Base-by-base conservation (phyloP, 2,329 filamentous ascomycete species). In the Magnaporthiopsis rhizophila region DNA sequence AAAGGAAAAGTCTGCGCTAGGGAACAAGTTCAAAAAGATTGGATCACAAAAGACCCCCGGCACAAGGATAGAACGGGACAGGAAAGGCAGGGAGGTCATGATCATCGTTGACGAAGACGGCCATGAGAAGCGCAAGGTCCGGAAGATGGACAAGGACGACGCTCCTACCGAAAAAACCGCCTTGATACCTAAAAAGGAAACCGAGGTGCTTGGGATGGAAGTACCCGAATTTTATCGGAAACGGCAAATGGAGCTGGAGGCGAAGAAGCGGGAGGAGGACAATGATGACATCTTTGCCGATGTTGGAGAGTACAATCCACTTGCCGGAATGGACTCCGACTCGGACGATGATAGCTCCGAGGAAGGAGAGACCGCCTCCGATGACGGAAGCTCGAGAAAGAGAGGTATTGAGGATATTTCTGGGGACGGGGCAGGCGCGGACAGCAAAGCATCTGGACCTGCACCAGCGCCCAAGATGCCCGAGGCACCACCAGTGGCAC, bases 21-120 rank as follows among this genome's bases (percentile, higher is more conserved):
- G 86, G 0, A 77, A 81, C 15, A 84, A 80, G 62, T 90, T 90
- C 74, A 87, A 82, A 68, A 89, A 87, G 75, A 86, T 90, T 64
- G 85, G 86, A 1, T 78, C 77, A 11, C 81, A 80, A 66, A 79
- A 81, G 68, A 78, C 78, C 34, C 78, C 83, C 0, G 82, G 81
- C 7, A 82, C 82, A 9, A 81, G 85, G 65, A 85, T 88, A 69
- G 86, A 89, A 71, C 77, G 77, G 24, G 86, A 89, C 69, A 79
- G 77, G 65, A 86, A 81, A 68, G 86, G 86, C 0, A 78, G 86
- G 61, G 85, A 89, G 68, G 83, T 89, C 13, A 76, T 89, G 66
- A 87, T 89, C 61, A 85, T 87, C 18, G 78, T 87, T 24, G 86
- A 89, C 68, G 85, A 88, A 67, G 82, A 89, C 70, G 86, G 86